Base-by-base conservation (phyloP, 108 stramenopile species). In the Asterionellopsis glacialis region DNA sequence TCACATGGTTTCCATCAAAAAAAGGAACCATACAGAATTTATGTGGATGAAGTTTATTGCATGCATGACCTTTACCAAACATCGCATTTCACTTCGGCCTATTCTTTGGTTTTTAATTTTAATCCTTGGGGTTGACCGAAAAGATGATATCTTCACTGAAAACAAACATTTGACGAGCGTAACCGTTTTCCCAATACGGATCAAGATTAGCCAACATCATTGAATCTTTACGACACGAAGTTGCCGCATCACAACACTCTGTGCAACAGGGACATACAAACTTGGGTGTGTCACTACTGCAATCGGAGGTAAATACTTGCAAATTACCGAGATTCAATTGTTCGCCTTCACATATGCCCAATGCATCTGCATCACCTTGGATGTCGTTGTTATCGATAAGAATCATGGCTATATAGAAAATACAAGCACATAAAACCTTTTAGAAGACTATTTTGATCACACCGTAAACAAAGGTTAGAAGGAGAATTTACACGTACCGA, bases 151-250 rank as follows among this genome's bases (percentile, higher is more conserved):
- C 21, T 21, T 48, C 47, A 21, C 47, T 48, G 21, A 74, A 67
- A 45, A 57, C 62, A 55, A 67, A 74, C 41, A 64, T 62, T 56
- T 49, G 40, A 9, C 74, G 63, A 13, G 44, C 33, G 47, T 69
- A 75, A n/a, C 51, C 63, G 1, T 27, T 45, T 39, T 75, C 74
- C 68, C 68, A 75, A 27, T 55, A 41, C 7, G 68, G 59, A 61
- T 75, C 68, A 25, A 43, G 27, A 25, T 41, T 65, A 14, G 55
- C 39, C 12, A 69, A 19, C 18, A 0, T 12, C 15, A 42, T 6
- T 19, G 14, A 13, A 22, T 41, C 28, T 11, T 11, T 21, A 25
- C 25, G 6, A 33, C 0, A 54, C 11, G 21, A 54, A 54, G 51
- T 19, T 11, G 47, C 26, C 19, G 23, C 39, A 38, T 53, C 27